Base-by-base conservation (phyloP, 225 moss, liverwort and hornwort species). In the Marchantia paleacea region DNA sequence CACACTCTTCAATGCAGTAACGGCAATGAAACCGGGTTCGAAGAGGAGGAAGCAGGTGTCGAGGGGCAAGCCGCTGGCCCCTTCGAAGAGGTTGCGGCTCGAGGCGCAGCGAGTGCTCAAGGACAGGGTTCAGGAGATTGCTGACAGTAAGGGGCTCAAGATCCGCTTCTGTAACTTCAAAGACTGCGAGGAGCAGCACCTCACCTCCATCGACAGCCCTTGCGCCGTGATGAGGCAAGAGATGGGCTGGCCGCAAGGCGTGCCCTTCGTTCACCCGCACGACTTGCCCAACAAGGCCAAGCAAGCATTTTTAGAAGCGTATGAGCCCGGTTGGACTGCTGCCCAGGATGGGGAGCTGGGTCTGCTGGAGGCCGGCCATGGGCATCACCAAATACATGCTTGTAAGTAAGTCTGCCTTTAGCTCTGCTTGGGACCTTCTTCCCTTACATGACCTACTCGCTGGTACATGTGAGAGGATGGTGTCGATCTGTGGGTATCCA, bases 301-400 rank as follows among this genome's bases (percentile, higher is more conserved):
- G 85, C 87, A 99, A 85, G 97, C 97, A 1, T 99, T 99, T 77
- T 85, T 99, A 89, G 97, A 99, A 85, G 95, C 97, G 18, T 99
- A 99, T 82, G 97, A 99, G 78, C 97, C 97, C 55, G 97, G 97
- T 80, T 99, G 97, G 97, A 95, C 97, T 76, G 97, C 93, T 72
- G 93, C 95, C 25, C 97, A 99, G 85, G 92, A 92, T 79, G 90
- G 92, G 78, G 95, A 99, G 87, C 77, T 99, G 75, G 90, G 85
- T 10, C 81, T 95, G 84, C 78, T 94, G 80, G 97, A 99, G 69
- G 80, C 89, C 76, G 92, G 89, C 77, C 95, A 95, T 85, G 84
- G 82, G 72, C 97, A 91, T 79, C 93, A 93, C 72, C 90, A 88
- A 78, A 88, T 90, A 20, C 90, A 93, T 91, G 88, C 97, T 93